These are phyloP conservation scores for Artemisia tridentata DNA, from an alignment of 129 eudicot genomes.

Conservation along the genomic window DNA sequence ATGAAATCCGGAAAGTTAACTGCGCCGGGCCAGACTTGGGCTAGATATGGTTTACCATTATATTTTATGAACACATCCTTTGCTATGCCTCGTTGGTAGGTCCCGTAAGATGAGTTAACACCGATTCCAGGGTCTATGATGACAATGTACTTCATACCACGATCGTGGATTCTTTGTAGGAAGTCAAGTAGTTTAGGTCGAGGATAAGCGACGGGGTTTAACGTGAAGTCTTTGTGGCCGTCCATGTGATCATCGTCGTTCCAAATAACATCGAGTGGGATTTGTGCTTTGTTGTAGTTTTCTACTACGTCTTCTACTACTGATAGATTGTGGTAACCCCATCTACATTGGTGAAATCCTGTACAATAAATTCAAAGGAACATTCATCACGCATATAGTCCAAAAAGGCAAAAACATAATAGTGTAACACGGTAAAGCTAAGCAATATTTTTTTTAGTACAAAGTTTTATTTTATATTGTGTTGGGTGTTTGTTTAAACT, in stretches of 20 bases:
- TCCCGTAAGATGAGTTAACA: constrained; percentile 71
- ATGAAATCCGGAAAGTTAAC: constrained; percentile 92
- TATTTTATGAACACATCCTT: constrained; percentile 84
- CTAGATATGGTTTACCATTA: constrained; percentile 73
- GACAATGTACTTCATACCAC: constrained; percentile 89
- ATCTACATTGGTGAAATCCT: constrained; percentile 99
- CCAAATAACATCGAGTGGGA: constrained; percentile 97
- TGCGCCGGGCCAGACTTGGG: constrained; percentile 98
- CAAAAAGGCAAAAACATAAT: too few species aligned
- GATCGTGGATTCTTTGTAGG: constrained; percentile 65
- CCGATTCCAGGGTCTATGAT: constrained; percentile 90
- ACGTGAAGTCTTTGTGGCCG: constrained; percentile 87
- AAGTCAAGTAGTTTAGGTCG: constrained; percentile 60
- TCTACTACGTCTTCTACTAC: constrained; percentile 87
- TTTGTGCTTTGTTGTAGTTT: constrained; percentile 68
- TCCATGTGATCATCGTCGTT: constrained; percentile 98
- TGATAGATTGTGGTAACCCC: constrained; percentile 91
- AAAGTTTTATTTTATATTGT: too few species aligned
- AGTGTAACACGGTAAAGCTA: too few species aligned
- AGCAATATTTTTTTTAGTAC: too few species aligned
- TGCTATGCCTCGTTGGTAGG: constrained; percentile 70
- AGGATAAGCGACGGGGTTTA: constrained; percentile 66
- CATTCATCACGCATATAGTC: too few species aligned
- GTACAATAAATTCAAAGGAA: constrained; percentile 5
- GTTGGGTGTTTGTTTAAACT: too few species aligned